A percentile compares a stretch with the other conserved stretches of the same genome.
Conservation (phyloP, 805 yeast species). For the Wickerhamomyces silvicola region DNA sequence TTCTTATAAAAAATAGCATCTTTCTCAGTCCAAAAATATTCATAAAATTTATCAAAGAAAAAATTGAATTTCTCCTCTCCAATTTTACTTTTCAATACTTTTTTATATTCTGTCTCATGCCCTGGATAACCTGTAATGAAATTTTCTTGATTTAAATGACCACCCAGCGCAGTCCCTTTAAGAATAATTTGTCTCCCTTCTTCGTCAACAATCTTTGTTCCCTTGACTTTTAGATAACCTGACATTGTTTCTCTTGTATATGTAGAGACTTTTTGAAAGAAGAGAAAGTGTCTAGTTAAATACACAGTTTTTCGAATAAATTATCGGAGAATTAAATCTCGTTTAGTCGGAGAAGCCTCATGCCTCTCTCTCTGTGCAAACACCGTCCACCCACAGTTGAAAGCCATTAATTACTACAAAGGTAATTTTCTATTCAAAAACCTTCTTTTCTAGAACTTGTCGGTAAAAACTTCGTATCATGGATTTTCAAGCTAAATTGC, state of each 20-base stretch:
- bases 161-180: slow-evolving; percentile 44
- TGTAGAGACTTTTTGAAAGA: too few relatives aligned
- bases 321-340: too few relatives aligned
- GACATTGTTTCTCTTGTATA: slow-evolving; percentile 3
- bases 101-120: slow-evolving; percentile 44
- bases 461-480: too few relatives aligned
- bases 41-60: slow-evolving; percentile 46
- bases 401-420: too few relatives aligned
- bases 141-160: slow-evolving; percentile 49
- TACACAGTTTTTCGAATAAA: too few relatives aligned
- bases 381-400: too few relatives aligned
- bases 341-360: too few relatives aligned
- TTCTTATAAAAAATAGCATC: slow-evolving; percentile 41
- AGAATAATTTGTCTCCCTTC: slow-evolving; percentile 34
- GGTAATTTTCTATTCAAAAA: too few relatives aligned
- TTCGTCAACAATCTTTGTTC: slow-evolving; percentile 42
- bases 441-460: too few relatives aligned
- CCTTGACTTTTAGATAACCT: slow-evolving; percentile 33
- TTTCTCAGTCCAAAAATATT: slow-evolving; percentile 45
- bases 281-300: too few relatives aligned
- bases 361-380: too few relatives aligned
- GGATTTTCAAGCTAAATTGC: too few relatives aligned
- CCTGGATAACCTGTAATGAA: slow-evolving; percentile 52
- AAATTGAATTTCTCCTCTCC: slow-evolving; percentile 42
- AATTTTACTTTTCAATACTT: slow-evolving; percentile 31